phyloP scores from a whole-genome alignment of 2,329 filamentous ascomycete genomes.

The Ophiostoma sp. region DNA sequence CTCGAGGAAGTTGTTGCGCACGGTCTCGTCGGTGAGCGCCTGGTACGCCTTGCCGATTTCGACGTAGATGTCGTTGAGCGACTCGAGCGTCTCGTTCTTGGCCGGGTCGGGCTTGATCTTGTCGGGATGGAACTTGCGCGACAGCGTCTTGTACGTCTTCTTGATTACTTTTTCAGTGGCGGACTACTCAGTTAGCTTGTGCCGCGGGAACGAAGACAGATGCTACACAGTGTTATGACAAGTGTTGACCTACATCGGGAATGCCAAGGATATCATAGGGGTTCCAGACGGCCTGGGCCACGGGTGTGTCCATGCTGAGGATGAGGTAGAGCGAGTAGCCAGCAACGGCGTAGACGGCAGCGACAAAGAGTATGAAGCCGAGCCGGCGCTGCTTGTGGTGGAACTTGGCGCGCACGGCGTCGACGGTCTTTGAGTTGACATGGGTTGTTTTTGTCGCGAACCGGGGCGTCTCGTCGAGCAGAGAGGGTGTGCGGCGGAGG shows the following conservation, averaged over 20 bases:
- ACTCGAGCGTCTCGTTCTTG: conserved; percentile 85
- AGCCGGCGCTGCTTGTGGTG: conserved; percentile 83
- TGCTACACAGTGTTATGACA: not conserved
- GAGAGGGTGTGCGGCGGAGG: conserved; percentile 42
- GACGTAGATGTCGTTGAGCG: conserved; percentile 81
- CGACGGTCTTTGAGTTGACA: conserved; percentile 76
- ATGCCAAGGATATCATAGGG: conserved; percentile 92
- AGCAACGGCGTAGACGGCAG: conserved; percentile 76
- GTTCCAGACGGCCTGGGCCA: conserved; percentile 77
- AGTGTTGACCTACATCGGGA: conserved; percentile 53
- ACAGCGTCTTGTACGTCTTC: conserved; percentile 80
- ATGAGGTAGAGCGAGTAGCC: conserved; percentile 91
- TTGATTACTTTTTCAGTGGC: conserved; percentile 88
- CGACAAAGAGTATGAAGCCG: conserved; percentile 72
- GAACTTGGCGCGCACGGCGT: conserved; percentile 75
- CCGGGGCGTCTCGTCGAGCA: conserved; percentile 40
- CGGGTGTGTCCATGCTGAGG: conserved; percentile 63
- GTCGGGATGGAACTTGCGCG: conserved; percentile 84
- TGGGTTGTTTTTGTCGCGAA: conserved; percentile 78
- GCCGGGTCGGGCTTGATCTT: conserved; percentile 76
- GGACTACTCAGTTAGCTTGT: conserved; percentile 45
- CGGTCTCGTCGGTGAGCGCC: conserved; percentile 91
- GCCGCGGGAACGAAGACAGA: not conserved
- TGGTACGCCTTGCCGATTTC: conserved; percentile 98
- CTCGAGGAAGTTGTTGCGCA: conserved; percentile 93